These are phyloP conservation scores for Trichoderma harzianum DNA, from an alignment of 2,329 filamentous ascomycete genomes.

Conservation along the genomic window DNA sequence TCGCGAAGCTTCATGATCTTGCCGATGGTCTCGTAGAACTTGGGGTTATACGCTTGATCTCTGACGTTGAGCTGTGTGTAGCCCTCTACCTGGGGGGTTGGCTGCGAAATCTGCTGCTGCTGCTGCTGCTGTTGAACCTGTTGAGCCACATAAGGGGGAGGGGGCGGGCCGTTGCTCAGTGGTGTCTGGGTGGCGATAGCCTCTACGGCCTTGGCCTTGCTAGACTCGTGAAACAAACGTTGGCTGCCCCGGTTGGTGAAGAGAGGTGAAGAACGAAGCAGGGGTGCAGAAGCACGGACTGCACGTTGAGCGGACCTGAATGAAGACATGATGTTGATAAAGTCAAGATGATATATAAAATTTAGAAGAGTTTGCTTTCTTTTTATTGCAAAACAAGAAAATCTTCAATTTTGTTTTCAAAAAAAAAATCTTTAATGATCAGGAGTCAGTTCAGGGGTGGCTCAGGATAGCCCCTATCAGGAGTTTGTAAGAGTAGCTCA, in stretches of 20 bases:
- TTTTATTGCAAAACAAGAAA: background rate
- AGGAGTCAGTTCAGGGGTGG: conserved; percentile 21
- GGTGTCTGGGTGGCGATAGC: conserved; percentile 19
- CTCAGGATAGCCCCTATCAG: conserved; percentile 24
- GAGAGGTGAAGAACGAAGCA: conserved; percentile 12
- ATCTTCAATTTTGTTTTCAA: conserved; percentile 18
- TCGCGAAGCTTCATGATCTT: conserved; percentile 26
- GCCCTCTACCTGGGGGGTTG: background rate
- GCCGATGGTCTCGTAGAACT: conserved; percentile 28
- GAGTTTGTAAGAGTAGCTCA: conserved; percentile 23
- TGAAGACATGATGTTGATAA: conserved; percentile 18
- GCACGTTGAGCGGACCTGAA: conserved; percentile 19
- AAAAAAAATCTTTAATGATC: conserved; percentile 11
- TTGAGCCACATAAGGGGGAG: conserved; percentile 2
- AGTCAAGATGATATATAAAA: background rate
- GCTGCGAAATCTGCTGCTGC: background rate
- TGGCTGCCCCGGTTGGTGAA: conserved; percentile 5
- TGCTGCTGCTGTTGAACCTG: conserved; percentile 3
- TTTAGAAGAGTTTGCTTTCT: conserved; percentile 12
- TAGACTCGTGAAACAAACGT: conserved; percentile 25
- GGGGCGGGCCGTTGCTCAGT: conserved; percentile 3
- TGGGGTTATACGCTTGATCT: conserved; percentile 24
- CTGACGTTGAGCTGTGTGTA: conserved; percentile 25
- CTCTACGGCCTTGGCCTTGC: conserved; percentile 24
- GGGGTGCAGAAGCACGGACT: conserved; percentile 20